phyloP scores from a whole-genome alignment of 202 grass and related monocot genomes.

The Cymbopogon flexuosus region DNA sequence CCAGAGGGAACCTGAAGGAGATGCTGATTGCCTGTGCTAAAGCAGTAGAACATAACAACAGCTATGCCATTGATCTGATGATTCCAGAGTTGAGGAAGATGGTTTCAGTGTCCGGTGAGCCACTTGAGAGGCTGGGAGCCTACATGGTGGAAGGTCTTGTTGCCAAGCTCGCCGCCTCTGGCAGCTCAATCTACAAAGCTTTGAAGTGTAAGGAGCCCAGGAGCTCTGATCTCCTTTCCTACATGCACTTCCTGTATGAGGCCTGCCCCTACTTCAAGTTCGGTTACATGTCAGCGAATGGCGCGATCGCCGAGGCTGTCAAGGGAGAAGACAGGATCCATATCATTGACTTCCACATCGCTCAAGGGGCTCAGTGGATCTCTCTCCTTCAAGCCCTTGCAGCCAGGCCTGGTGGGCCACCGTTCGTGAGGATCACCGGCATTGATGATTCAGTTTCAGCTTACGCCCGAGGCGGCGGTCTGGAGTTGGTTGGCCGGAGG shows the following conservation, averaged over 20 bases:
- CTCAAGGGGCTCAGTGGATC: conserved; percentile 79
- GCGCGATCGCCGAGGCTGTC: conserved; percentile 71
- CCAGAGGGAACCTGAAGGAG: conserved; percentile 69
- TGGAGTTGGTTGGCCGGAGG: conserved; percentile 64
- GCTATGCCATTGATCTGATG: conserved; percentile 37
- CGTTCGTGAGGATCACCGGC: conserved; percentile 69
- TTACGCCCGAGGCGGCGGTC: conserved; percentile 65
- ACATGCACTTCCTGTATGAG: conserved; percentile 92
- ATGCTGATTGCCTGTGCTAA: conserved; percentile 68
- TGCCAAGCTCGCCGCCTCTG: conserved; percentile 60
- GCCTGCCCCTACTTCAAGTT: conserved; percentile 98
- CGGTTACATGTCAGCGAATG: conserved; percentile 85
- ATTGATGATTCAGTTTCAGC: conserved; percentile 70
- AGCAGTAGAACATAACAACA: conserved; percentile 70
- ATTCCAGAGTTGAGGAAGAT: conserved; percentile 72
- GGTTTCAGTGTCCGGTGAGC: conserved; percentile 90
- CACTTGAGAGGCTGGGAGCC: conserved; percentile 67
- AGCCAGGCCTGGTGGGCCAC: conserved; percentile 65
- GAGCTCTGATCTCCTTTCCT: conserved; percentile 71
- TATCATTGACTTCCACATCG: conserved; percentile 89
- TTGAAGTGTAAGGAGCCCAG: conserved; percentile 74
- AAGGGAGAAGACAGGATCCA: conserved; percentile 79
- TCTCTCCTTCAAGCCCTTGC: conserved; percentile 84
- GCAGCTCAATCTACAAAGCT: conserved; percentile 79
- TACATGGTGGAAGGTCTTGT: conserved; percentile 95